phyloP scores from a whole-genome alignment of 345 rosid species.

The Hibiscus trionum region DNA sequence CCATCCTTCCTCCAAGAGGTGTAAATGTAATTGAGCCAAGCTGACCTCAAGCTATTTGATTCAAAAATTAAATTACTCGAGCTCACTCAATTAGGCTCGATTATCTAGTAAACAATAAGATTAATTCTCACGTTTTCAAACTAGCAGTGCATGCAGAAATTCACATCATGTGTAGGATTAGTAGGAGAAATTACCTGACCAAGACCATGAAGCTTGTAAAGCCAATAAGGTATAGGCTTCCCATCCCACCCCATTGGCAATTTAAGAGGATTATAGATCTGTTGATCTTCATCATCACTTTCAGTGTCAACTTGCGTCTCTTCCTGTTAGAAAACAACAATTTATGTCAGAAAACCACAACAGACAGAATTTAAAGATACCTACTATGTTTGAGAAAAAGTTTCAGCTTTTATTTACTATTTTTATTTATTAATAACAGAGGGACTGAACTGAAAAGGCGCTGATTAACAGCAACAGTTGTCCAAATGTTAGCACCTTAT shows the following conservation, averaged over 20 bases:
- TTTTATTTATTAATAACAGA: background rate
- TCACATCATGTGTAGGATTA: background rate
- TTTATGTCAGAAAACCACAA: constrained; percentile 9
- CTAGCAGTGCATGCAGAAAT: background rate
- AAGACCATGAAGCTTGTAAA: constrained; percentile 96
- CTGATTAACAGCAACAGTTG: background rate
- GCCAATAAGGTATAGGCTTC: constrained; percentile 99
- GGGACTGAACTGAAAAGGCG: background rate
- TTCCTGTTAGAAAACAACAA: constrained; percentile 44
- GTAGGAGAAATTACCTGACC: constrained; percentile 59
- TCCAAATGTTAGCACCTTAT: background rate
- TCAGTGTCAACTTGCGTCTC: constrained; percentile 85
- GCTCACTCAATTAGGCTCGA: background rate
- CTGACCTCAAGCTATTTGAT: background rate
- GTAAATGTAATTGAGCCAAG: background rate
- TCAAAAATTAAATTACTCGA: background rate
- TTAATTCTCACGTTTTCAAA: background rate
- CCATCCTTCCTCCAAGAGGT: background rate
- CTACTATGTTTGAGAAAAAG: background rate
- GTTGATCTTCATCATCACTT: constrained; percentile 94
- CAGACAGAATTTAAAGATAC: background rate
- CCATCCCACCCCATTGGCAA: constrained; percentile 99
- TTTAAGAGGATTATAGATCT: constrained; percentile 88
- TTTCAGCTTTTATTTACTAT: background rate
- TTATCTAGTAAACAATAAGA: background rate